Evolutionary conservation across 192 early-diverging fungal species (phyloP).

Genomic region (Tieghemiomyces parasiticus): DNA sequence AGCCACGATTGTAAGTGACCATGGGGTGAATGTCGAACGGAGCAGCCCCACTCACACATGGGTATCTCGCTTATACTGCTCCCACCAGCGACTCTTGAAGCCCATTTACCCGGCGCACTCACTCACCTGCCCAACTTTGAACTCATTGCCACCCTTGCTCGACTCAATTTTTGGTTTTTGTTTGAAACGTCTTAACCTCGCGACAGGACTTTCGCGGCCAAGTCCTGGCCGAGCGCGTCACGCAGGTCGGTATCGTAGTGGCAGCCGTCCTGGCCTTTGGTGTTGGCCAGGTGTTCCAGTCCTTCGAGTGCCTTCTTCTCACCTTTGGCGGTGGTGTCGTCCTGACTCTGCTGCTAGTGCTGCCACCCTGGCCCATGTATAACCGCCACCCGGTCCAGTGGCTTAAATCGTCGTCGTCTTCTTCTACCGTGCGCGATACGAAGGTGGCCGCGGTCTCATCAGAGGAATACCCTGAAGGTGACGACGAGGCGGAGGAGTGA

Average conservation of each 20-base stretch:
- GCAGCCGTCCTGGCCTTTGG: conserved; percentile 6
- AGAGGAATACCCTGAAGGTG: too few species aligned
- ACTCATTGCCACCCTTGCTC: not conserved
- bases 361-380: conserved; percentile 7
- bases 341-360: not conserved
- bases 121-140: not conserved
- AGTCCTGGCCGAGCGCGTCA: not conserved
- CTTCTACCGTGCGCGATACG: too few species aligned
- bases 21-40: not conserved
- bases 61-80: not conserved
- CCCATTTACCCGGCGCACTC: not conserved
- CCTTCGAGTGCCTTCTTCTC: not conserved
- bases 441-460: too few species aligned
- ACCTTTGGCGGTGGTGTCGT: conserved; percentile 2
- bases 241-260: not conserved
- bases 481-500: too few species aligned
- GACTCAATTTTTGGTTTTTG: not conserved
- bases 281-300: not conserved
- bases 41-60: not conserved
- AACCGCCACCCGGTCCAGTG: conserved; percentile 4
- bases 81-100: not conserved
- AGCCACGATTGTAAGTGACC: not conserved
- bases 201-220: conserved; percentile 4
- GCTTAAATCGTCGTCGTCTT: not conserved
- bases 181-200: too few species aligned